Percentiles rank a stretch among this genome's conserved stretches.
phyloP scores from a whole-genome alignment of 768 basidiomycete species.

The Myochromella boudieri region DNA sequence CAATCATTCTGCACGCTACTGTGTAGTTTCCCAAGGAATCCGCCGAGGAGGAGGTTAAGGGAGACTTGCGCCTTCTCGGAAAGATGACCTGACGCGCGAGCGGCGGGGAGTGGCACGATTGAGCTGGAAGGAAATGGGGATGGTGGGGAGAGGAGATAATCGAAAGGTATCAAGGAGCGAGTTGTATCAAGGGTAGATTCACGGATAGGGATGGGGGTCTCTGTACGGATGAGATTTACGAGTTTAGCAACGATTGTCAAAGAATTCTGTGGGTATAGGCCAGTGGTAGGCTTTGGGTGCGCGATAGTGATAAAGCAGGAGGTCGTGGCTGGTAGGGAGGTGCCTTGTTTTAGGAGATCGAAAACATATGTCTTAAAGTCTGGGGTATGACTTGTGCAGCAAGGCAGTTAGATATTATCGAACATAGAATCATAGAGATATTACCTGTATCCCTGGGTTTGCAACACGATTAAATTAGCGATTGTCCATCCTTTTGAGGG shows the following conservation, averaged over 20 bases:
- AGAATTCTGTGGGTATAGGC: constrained; percentile 32
- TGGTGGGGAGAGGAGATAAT: constrained; percentile 52
- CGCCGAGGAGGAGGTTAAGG: constrained; percentile 63
- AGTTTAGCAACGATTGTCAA: constrained; percentile 38
- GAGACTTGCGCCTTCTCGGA: constrained; percentile 38
- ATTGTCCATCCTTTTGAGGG: constrained; percentile 6
- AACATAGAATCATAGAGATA: not conserved
- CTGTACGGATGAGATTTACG: constrained; percentile 38
- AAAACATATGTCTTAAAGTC: constrained; percentile 19
- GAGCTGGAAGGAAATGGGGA: constrained; percentile 33
- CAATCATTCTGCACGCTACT: constrained; percentile 70
- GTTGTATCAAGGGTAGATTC: constrained; percentile 49
- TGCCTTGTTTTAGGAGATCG: constrained; percentile 14
- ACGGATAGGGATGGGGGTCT: constrained; percentile 52
- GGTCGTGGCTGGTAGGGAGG: constrained; percentile 3
- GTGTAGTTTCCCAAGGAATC: constrained; percentile 63
- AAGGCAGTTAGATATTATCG: not conserved
- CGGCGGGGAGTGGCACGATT: constrained; percentile 37
- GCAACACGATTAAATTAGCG: constrained; percentile 11
- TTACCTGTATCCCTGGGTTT: constrained; percentile 19
- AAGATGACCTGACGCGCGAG: constrained; percentile 33
- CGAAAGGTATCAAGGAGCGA: constrained; percentile 42
- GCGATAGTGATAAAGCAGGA: constrained; percentile 33
- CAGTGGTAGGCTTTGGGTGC: constrained; percentile 6
- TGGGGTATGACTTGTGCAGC: constrained; percentile 12